Evolutionary conservation across 169 alveolate species (phyloP).

Genomic region (Perkinsus olseni): DNA sequence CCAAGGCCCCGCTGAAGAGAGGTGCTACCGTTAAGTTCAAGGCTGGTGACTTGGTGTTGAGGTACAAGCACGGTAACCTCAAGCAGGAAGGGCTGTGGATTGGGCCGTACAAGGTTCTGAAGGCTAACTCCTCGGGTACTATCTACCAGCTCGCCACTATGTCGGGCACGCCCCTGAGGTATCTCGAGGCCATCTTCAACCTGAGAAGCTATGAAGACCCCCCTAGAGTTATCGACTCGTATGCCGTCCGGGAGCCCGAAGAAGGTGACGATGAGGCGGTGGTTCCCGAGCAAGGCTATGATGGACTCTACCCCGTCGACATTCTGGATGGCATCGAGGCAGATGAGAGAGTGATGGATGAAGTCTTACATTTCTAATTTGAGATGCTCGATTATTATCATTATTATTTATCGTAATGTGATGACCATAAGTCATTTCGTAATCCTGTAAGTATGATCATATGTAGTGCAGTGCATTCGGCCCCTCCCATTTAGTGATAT

Average conservation of each 20-base stretch:
- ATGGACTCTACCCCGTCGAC: background rate
- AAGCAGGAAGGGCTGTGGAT: background rate
- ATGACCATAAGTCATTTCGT: too few species aligned
- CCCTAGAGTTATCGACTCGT: background rate
- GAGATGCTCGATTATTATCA: background rate
- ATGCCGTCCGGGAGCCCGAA: background rate
- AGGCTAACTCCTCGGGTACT: background rate
- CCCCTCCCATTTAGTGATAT: too few species aligned
- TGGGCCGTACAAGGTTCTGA: background rate
- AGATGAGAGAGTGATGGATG: background rate
- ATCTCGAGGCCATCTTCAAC: background rate
- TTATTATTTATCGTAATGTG: too few species aligned
- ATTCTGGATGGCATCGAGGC: background rate
- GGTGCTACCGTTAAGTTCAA: background rate
- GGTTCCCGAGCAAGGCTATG: background rate
- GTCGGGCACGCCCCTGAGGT: background rate
- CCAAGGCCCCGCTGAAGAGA: background rate
- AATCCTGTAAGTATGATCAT: too few species aligned
- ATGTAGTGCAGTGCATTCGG: too few species aligned
- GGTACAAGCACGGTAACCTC: background rate
- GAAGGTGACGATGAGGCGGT: too few species aligned
- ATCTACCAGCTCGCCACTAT: background rate
- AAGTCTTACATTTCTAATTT: background rate
- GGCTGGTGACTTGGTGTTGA: background rate
- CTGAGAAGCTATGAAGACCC: background rate